Evolutionary conservation across 2,329 filamentous ascomycete species (phyloP).

Genomic region (Cladosporium oxysporum): DNA sequence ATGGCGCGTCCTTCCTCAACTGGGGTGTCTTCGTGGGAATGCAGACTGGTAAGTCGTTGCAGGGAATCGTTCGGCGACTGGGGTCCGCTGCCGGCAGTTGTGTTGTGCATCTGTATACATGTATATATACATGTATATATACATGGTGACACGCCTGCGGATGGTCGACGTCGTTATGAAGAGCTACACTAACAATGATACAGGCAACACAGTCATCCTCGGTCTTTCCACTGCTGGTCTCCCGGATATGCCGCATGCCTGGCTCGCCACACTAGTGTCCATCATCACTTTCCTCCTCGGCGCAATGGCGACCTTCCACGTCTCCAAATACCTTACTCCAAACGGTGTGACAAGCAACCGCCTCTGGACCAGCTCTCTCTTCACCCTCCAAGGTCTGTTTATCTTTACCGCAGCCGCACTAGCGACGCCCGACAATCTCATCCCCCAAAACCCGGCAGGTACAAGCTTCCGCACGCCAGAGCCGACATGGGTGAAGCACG

Average conservation of each 20-base stretch:
- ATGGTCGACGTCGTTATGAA: neutral
- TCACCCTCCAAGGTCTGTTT: slow-evolving; percentile 54
- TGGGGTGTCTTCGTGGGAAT: slow-evolving; percentile 54
- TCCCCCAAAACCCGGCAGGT: slow-evolving; percentile 47
- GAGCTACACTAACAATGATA: slow-evolving; percentile 4
- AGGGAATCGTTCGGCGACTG: neutral
- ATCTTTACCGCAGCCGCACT: slow-evolving; percentile 57
- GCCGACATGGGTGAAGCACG: slow-evolving; percentile 35
- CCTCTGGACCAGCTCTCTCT: slow-evolving; percentile 49
- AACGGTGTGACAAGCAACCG: slow-evolving; percentile 37
- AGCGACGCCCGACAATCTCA: slow-evolving; percentile 47
- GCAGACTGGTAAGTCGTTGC: slow-evolving; percentile 49
- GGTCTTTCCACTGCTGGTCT: slow-evolving; percentile 59
- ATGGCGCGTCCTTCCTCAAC: slow-evolving; percentile 51
- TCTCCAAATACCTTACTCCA: slow-evolving; percentile 43
- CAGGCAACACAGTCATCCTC: slow-evolving; percentile 65
- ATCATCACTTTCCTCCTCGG: slow-evolving; percentile 57
- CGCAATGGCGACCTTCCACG: slow-evolving; percentile 48
- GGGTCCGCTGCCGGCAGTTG: neutral
- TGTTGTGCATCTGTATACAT: neutral
- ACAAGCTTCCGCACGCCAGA: slow-evolving; percentile 24
- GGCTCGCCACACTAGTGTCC: slow-evolving; percentile 56
- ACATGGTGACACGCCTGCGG: neutral
- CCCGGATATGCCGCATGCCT: slow-evolving; percentile 54
- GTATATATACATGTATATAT: neutral